Conservation (phyloP, 2,329 filamentous ascomycete species). For the Exutisphaerella laricina region DNA sequence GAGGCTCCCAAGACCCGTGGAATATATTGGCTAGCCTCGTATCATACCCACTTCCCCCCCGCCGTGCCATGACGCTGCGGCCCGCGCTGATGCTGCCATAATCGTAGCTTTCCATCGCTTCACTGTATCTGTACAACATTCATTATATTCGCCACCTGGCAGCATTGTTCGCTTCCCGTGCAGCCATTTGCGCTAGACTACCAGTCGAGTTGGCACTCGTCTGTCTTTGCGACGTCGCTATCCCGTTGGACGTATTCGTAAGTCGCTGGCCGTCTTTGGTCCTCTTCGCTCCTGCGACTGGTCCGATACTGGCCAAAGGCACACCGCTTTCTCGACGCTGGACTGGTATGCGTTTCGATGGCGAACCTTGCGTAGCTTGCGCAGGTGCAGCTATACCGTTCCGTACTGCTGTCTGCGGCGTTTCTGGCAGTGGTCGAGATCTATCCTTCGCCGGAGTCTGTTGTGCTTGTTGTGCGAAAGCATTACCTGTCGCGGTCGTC, state of each 20-base stretch:
- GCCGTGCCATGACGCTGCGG: background rate
- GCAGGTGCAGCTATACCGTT: conserved; percentile 38
- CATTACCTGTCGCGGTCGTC: conserved; percentile 17
- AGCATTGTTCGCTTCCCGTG: conserved; percentile 19
- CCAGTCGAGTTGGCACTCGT: conserved; percentile 12
- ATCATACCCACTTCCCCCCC: no score
- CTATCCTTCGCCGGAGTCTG: conserved; percentile 25
- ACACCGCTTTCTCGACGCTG: conserved; percentile 24
- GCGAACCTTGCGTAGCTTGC: conserved; percentile 17
- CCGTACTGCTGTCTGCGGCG: conserved; percentile 40
- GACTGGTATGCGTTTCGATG: conserved; percentile 19
- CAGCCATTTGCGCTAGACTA: conserved; percentile 19
- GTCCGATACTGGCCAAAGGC: conserved; percentile 15
- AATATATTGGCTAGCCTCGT: no score
- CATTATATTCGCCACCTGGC: conserved; percentile 18
- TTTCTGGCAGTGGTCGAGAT: conserved; percentile 26
- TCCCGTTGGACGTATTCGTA: conserved; percentile 3
- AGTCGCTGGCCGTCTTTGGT: conserved; percentile 16
- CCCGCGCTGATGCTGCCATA: conserved; percentile 2
- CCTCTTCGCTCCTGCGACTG: conserved; percentile 24
- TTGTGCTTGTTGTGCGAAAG: conserved; percentile 24
- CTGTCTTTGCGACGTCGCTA: conserved; percentile 11
- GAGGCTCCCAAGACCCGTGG: no score
- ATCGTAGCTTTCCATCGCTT: background rate
- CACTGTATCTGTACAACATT: background rate